Evolutionary conservation across 805 yeast genomes (phyloP).

Genomic region (Starmerella sirachaensis): DNA sequence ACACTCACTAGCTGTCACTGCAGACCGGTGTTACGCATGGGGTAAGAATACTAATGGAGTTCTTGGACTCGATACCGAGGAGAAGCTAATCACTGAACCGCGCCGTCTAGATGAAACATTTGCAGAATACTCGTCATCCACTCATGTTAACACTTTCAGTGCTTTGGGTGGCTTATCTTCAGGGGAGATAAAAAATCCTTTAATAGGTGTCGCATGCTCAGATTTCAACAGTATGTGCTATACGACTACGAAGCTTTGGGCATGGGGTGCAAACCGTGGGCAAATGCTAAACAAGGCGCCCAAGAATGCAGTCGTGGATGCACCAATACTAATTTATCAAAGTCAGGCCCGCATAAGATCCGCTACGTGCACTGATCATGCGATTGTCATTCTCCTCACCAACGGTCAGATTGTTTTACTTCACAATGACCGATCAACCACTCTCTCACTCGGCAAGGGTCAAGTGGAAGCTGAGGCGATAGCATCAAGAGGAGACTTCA

Average conservation of each 20-base stretch:
- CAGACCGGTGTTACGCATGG: conserved; percentile 21
- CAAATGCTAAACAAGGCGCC: conserved; percentile 17
- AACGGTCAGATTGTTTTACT: conserved; percentile 12
- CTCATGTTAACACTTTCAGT: conserved; percentile 14
- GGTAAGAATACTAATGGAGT: conserved; percentile 20
- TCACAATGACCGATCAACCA: background rate
- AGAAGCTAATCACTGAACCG: conserved; percentile 13
- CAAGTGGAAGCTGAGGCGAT: conserved; percentile 2
- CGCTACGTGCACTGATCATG: conserved; percentile 16
- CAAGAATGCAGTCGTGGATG: conserved; percentile 5
- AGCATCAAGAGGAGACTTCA: conserved; percentile 14
- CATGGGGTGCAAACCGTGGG: conserved; percentile 24
- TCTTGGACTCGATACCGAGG: conserved; percentile 18
- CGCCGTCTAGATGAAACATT: conserved; percentile 10
- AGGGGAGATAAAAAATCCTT: conserved; percentile 8
- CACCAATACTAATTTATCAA: conserved; percentile 13
- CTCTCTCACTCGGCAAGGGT: conserved; percentile 7
- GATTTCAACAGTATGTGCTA: conserved; percentile 13
- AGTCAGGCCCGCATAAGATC: conserved; percentile 9
- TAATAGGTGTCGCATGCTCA: conserved; percentile 15
- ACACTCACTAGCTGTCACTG: conserved; percentile 17
- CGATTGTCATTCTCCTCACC: conserved; percentile 13
- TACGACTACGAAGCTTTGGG: conserved; percentile 13
- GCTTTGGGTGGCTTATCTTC: conserved; percentile 10
- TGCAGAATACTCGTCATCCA: conserved; percentile 4